Percentiles rank a stretch among this genome's conserved stretches.
phyloP scores from a whole-genome alignment of 331 rosid genomes.

The Telfairia occidentalis region DNA sequence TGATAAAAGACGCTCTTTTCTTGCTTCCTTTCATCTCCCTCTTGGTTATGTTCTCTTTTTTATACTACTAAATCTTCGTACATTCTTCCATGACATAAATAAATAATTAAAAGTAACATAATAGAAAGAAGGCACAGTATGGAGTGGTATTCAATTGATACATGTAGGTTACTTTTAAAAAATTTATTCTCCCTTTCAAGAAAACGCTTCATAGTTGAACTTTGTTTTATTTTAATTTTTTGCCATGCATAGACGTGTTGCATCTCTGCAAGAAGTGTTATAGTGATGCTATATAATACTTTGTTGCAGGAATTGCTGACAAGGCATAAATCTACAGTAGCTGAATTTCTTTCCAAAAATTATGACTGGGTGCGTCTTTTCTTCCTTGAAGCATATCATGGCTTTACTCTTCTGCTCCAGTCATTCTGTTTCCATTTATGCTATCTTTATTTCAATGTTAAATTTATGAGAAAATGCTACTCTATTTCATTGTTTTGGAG shows the following conservation, averaged over 20 bases:
- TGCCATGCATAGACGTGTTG: neutral
- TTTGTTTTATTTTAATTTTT: neutral
- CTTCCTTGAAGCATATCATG: neutral
- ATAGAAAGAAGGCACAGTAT: neutral
- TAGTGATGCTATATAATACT: slow-evolving; percentile 13
- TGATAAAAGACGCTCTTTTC: neutral
- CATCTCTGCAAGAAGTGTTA: neutral
- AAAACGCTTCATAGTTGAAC: neutral
- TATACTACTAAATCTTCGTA: neutral
- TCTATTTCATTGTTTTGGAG: neutral
- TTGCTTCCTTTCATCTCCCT: neutral
- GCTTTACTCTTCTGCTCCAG: neutral
- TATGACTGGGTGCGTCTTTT: slow-evolving; percentile 51
- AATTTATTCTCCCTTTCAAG: neutral
- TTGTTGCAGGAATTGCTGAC: slow-evolving; percentile 51
- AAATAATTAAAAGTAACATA: neutral
- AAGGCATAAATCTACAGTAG: slow-evolving; percentile 41
- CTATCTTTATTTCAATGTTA: neutral
- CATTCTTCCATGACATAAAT: neutral
- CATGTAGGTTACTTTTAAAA: neutral
- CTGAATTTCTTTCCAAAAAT: slow-evolving; percentile 32
- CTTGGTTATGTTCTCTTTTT: neutral
- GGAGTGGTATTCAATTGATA: neutral
- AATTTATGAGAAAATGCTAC: neutral
- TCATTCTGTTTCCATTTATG: neutral